phyloP scores from a whole-genome alignment of 2,329 filamentous ascomycete species.

The Fusarium miscanthi region DNA sequence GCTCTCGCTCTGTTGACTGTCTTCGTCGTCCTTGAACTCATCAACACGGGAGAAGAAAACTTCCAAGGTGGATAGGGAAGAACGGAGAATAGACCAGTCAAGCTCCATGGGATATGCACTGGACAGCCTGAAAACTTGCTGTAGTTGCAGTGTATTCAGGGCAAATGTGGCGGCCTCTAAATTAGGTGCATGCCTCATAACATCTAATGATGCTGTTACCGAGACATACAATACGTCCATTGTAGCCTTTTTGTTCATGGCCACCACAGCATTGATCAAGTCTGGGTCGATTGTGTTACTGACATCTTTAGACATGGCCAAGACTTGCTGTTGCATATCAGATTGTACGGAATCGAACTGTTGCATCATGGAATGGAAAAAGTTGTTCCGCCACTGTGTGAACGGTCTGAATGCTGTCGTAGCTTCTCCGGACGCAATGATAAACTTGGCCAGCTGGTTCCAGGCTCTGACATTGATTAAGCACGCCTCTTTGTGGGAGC shows the following conservation, averaged over 20 bases:
- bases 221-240: conserved; percentile 65
- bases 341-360: conserved; percentile 67
- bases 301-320: conserved; percentile 60
- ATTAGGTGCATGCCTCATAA: conserved; percentile 59
- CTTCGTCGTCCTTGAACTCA: conserved; percentile 53
- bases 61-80: conserved; percentile 59
- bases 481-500: conserved; percentile 74
- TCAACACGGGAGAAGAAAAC: conserved; percentile 60
- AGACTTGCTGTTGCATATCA: conserved; percentile 67
- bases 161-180: conserved; percentile 61
- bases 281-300: conserved; percentile 57
- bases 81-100: conserved; percentile 61
- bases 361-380: conserved; percentile 67
- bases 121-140: conserved; percentile 63
- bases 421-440: conserved; percentile 60
- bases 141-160: conserved; percentile 62
- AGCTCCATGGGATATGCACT: conserved; percentile 55
- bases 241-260: conserved; percentile 63
- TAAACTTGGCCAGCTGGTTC: conserved; percentile 70
- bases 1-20: conserved; percentile 53
- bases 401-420: conserved; percentile 62
- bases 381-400: conserved; percentile 62
- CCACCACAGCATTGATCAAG: conserved; percentile 61
- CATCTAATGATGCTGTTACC: conserved; percentile 61
- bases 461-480: conserved; percentile 72